Percentiles rank a stretch among this genome's conserved stretches.
Evolutionary conservation across 2,329 filamentous ascomycete genomes (phyloP).

Genomic region (Triangularia setosa): DNA sequence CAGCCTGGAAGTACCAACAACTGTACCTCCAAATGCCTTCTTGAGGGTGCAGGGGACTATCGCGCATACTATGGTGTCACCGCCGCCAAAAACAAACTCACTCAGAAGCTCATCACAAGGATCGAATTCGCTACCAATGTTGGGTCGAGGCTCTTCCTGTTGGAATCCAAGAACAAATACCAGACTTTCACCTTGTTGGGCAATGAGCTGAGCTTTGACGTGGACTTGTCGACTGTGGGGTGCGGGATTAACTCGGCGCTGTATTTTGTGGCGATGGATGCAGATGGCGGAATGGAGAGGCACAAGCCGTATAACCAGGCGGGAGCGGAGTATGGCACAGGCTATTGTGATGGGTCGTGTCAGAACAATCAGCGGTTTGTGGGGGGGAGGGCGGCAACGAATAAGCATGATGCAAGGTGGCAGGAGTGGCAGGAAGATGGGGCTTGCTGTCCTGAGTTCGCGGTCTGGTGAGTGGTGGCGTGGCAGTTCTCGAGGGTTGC

Average conservation of each 20-base stretch:
- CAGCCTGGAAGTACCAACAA: background rate
- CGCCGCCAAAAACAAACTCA: background rate
- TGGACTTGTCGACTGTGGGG: conserved; percentile 57
- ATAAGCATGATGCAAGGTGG: background rate
- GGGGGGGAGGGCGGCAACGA: conserved; percentile 35
- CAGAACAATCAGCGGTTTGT: conserved; percentile 53
- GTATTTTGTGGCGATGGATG: conserved; percentile 54
- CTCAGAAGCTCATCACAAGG: background rate
- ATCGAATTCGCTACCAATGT: background rate
- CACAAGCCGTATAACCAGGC: conserved; percentile 45
- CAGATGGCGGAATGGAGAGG: conserved; percentile 47
- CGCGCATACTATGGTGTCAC: background rate
- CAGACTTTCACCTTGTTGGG: conserved; percentile 55
- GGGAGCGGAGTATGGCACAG: conserved; percentile 57
- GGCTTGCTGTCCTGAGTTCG: conserved; percentile 4
- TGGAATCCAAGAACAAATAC: conserved; percentile 35
- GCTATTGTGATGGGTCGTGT: conserved; percentile 51
- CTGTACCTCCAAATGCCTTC: background rate
- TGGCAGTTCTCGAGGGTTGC: background rate
- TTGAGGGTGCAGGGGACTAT: background rate
- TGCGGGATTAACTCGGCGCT: conserved; percentile 65
- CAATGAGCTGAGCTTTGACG: conserved; percentile 62
- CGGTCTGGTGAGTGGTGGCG: background rate
- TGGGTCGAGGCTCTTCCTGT: background rate
- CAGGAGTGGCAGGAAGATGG: background rate